Evolutionary conservation across 75 land plant genomes (phyloP).

Genomic region (Cunninghamia lanceolata): DNA sequence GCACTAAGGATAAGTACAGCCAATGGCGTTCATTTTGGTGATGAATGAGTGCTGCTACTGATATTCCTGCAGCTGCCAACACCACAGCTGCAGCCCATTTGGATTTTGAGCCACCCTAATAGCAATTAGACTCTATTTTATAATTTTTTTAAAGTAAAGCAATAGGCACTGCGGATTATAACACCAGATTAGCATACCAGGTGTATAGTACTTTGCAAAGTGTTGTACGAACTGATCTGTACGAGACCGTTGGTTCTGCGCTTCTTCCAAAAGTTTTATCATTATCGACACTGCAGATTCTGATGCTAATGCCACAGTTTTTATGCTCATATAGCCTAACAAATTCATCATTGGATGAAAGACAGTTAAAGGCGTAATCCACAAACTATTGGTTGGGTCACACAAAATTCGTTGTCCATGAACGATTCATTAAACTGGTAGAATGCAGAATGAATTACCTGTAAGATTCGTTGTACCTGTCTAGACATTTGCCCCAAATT

Average conservation of each 20-base stretch:
- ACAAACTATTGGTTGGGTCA: too few relatives aligned
- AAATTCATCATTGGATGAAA: background rate
- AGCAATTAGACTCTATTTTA: background rate
- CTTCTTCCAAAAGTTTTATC: slow-evolving; percentile 93
- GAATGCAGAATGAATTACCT: slow-evolving; percentile 33
- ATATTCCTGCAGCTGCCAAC: slow-evolving; percentile 44
- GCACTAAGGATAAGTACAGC: slow-evolving; percentile 75
- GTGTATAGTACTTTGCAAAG: slow-evolving; percentile 85
- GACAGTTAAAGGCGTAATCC: too few relatives aligned
- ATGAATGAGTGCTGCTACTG: slow-evolving; percentile 54
- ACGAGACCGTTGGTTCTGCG: slow-evolving; percentile 68
- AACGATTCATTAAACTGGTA: background rate
- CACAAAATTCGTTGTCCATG: background rate
- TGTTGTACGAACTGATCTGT: slow-evolving; percentile 72
- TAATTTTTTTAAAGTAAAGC: background rate
- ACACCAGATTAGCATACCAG: slow-evolving; percentile 42
- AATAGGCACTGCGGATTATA: background rate
- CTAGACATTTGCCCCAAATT: slow-evolving; percentile 69
- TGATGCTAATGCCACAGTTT: slow-evolving; percentile 70
- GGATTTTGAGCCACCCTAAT: background rate
- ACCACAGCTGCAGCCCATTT: slow-evolving; percentile 80
- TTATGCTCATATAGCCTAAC: slow-evolving; percentile 77
- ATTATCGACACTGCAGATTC: slow-evolving; percentile 86
- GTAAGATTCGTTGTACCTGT: slow-evolving; percentile 87
- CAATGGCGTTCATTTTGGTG: slow-evolving; percentile 50